Evolutionary conservation across 2,329 filamentous ascomycete species (phyloP).

Genomic region (Ascochyta clinopodiicola): DNA sequence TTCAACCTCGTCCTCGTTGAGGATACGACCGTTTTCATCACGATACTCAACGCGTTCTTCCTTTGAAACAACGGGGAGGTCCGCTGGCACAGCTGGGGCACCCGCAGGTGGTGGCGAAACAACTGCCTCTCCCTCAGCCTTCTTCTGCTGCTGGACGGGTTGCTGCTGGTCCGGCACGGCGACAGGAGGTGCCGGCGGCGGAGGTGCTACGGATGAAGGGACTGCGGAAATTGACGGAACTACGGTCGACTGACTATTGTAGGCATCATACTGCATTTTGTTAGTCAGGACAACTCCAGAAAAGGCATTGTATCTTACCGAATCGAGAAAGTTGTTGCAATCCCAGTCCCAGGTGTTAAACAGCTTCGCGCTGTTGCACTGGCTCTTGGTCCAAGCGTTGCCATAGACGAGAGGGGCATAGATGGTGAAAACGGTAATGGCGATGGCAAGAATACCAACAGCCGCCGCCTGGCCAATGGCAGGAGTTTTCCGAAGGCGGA

Average conservation of each 20-base stretch:
- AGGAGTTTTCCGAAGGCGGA: conserved; percentile 73
- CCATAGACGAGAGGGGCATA: conserved; percentile 91
- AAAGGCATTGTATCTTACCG: conserved; percentile 68
- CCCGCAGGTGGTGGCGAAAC: conserved; percentile 40
- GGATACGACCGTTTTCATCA: conserved; percentile 89
- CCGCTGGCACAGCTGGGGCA: conserved; percentile 30
- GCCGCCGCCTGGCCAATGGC: conserved; percentile 77
- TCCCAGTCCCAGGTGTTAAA: conserved; percentile 95
- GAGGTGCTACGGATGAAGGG: conserved; percentile 34
- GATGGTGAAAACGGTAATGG: conserved; percentile 78
- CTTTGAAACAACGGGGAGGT: conserved; percentile 55
- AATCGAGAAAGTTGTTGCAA: conserved; percentile 89
- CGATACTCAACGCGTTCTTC: conserved; percentile 93
- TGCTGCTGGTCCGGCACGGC: conserved; percentile 22
- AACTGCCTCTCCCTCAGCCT: conserved; percentile 35
- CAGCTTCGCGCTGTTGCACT: conserved; percentile 87
- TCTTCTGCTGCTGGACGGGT: conserved; percentile 22
- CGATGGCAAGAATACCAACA: conserved; percentile 74
- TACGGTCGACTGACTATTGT: conserved; percentile 25
- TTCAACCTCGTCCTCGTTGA: conserved; percentile 83
- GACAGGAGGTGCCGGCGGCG: conserved; percentile 29
- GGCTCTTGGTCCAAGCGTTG: conserved; percentile 87
- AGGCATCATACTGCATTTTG: conserved; percentile 39
- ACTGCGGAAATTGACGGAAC: conserved; percentile 31
- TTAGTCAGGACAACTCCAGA: conserved; percentile 12